These are phyloP conservation scores for Podila horticola DNA, from an alignment of 192 early-diverging fungal species.

Conservation along the genomic window DNA sequence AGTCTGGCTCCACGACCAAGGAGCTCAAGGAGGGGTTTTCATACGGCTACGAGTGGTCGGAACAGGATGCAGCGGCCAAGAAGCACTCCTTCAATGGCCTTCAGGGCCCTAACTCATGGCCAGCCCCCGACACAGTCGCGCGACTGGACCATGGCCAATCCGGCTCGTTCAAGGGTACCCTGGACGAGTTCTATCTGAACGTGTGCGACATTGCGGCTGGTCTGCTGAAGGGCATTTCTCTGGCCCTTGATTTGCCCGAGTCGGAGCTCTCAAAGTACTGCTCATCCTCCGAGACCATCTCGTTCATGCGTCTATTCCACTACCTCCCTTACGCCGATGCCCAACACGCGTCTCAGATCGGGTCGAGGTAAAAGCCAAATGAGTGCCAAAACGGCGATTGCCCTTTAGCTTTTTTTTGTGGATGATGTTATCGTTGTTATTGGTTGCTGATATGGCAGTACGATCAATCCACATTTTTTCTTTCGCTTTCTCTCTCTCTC, in stretches of 20 bases:
- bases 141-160: conserved; percentile 20
- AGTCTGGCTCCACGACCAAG: conserved; percentile 62
- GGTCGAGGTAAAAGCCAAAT: conserved; percentile 30
- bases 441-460: not conserved
- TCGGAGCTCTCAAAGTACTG: conserved; percentile 45
- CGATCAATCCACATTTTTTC: too few species aligned
- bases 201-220: conserved; percentile 52
- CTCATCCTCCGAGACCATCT: conserved; percentile 59
- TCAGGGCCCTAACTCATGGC: conserved; percentile 65
- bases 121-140: conserved; percentile 22
- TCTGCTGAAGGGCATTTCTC: conserved; percentile 52
- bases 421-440: not conserved
- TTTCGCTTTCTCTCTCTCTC: not conserved
- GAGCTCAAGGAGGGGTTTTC: conserved; percentile 72
- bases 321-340: conserved; percentile 59
- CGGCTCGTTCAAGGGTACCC: conserved; percentile 16
- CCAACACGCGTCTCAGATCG: conserved; percentile 25
- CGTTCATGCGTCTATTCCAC: conserved; percentile 65
- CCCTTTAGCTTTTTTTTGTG: not conserved
- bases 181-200: conserved; percentile 51
- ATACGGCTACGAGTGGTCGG: conserved; percentile 61
- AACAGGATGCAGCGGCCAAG: conserved; percentile 8
- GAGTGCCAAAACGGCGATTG: not conserved
- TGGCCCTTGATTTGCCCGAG: conserved; percentile 49
- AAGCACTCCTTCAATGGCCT: conserved; percentile 52